A percentile compares a stretch with the other conserved stretches of the same genome.
These are phyloP conservation scores for Lasiodiplodia hormozganensis DNA, from an alignment of 2,329 filamentous ascomycete genomes.

Conservation along the genomic window DNA sequence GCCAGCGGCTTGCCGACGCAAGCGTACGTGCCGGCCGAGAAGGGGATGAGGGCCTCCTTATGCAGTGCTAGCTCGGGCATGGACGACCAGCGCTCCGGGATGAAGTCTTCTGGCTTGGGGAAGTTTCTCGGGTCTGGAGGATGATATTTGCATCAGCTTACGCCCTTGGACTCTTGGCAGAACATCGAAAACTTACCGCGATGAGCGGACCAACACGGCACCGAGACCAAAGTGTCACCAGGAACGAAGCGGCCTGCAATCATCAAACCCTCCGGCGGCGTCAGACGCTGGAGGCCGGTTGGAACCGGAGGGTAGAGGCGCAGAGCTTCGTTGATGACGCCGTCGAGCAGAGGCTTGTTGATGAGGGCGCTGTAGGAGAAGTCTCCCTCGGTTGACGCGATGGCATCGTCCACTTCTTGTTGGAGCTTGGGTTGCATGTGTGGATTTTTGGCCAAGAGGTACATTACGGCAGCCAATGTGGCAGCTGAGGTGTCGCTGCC, in stretches of 20 bases:
- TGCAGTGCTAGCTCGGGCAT: slow-evolving; percentile 42
- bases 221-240: slow-evolving; percentile 39
- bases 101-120: slow-evolving; percentile 35
- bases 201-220: slow-evolving; percentile 40
- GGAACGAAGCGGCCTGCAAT: slow-evolving; percentile 46
- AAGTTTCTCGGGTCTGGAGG: slow-evolving; percentile 15
- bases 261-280: slow-evolving; percentile 45
- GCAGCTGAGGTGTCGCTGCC: slow-evolving; percentile 55
- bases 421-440: slow-evolving; percentile 41
- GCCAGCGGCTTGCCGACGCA: slow-evolving; percentile 76
- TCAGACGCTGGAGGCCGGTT: slow-evolving; percentile 45
- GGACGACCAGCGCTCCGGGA: slow-evolving; percentile 44
- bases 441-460: slow-evolving; percentile 53
- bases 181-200: slow-evolving; percentile 34
- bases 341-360: slow-evolving; percentile 43
- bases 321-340: slow-evolving; percentile 51
- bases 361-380: slow-evolving; percentile 43
- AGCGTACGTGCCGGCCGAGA: slow-evolving; percentile 67
- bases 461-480: slow-evolving; percentile 50
- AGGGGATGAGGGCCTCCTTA: slow-evolving; percentile 39
- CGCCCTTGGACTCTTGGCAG: too few species aligned
- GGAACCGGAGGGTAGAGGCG: slow-evolving; percentile 49
- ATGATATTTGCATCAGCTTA: not conserved
- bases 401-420: slow-evolving; percentile 43
- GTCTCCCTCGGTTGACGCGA: slow-evolving; percentile 47